phyloP scores from a whole-genome alignment of 2,329 filamentous ascomycete genomes.

The Pezicula neosporulosa region DNA sequence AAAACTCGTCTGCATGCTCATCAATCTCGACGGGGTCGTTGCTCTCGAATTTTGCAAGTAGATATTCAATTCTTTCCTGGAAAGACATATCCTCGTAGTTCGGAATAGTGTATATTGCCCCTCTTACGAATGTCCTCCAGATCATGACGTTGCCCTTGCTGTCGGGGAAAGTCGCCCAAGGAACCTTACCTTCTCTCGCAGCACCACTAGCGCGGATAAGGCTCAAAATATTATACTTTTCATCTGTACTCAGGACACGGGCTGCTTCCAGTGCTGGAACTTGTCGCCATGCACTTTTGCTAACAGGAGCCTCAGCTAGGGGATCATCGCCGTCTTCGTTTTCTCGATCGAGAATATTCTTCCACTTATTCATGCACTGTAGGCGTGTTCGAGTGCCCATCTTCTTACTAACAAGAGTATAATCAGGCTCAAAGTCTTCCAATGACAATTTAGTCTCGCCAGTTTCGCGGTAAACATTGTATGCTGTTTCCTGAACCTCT shows the following conservation, averaged over 20 bases:
- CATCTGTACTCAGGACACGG: slow-evolving; percentile 36
- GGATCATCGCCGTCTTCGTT: slow-evolving; percentile 14
- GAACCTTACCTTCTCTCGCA: slow-evolving; percentile 42
- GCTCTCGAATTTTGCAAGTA: not conserved
- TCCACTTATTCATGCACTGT: slow-evolving; percentile 69
- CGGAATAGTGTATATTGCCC: not conserved
- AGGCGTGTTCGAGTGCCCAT: slow-evolving; percentile 63
- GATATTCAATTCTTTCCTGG: not conserved
- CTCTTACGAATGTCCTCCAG: slow-evolving; percentile 6
- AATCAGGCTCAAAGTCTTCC: slow-evolving; percentile 50
- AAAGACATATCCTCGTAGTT: not conserved
- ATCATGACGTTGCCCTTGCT: slow-evolving; percentile 33
- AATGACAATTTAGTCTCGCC: slow-evolving; percentile 32
- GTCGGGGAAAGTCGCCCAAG: slow-evolving; percentile 44
- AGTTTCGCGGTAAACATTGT: slow-evolving; percentile 26
- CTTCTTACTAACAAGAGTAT: slow-evolving; percentile 58
- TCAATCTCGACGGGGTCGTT: not conserved
- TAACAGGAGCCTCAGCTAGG: slow-evolving; percentile 16
- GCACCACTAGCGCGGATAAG: slow-evolving; percentile 40
- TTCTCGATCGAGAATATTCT: slow-evolving; percentile 36
- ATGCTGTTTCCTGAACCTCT: slow-evolving; percentile 47
- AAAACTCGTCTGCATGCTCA: not conserved
- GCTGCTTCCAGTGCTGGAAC: slow-evolving; percentile 41
- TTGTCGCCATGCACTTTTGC: slow-evolving; percentile 35
- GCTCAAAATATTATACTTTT: slow-evolving; percentile 41